Evolutionary conservation across 192 early-diverging fungal genomes (phyloP), one percentile per base, ranked within the genome.

Genomic region (Gaertneriomyces semiglobifer): DNA sequence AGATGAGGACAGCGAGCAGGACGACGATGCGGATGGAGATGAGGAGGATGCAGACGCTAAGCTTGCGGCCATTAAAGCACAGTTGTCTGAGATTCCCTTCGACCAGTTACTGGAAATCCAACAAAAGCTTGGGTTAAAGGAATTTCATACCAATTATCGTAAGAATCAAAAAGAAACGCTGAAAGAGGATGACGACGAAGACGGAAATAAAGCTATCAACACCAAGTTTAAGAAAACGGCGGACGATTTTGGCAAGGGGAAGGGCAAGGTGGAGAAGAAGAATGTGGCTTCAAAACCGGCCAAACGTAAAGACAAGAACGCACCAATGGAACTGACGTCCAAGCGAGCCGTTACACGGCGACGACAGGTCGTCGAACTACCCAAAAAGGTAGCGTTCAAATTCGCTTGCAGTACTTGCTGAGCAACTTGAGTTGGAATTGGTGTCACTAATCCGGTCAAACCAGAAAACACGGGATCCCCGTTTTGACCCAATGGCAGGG

Each of bases 401-500:
- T 10, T 10, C 7, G 20, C 20, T 46, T 25, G 20, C 50, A 38
- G 12, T 33, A 57, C 5, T 9, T 16, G 55, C 14, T 12, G 33
- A 57, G 14, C 20, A 57, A 16, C 39, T 38, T 5, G 19, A 4
- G 18, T 39, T 12, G 2, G 8, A 57, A 12, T 4, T 57, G 0
- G 12, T 67, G 19, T 4, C 43, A 44, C 44, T 11, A 41, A 42
- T 41, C 11, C 63, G 9, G 1, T 66, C 6, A n/a, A 5, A 33
- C 52, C 52, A 85, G 85, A 89, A 88, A 86, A 75, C 81, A 7
- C 88, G 94, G 45, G 96, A 99, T 79, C 96, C 96, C 53, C 80
- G 96, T 54, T 99, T 99, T 69, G 94, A 96, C 73, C 82, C 81
- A 47, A 65, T 95, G 16, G 89, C 91, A 0, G 96, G 96, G 7